phyloP scores from a whole-genome alignment of 1,284 basidiomycete genomes.

The Malassezia vespertilionis region DNA sequence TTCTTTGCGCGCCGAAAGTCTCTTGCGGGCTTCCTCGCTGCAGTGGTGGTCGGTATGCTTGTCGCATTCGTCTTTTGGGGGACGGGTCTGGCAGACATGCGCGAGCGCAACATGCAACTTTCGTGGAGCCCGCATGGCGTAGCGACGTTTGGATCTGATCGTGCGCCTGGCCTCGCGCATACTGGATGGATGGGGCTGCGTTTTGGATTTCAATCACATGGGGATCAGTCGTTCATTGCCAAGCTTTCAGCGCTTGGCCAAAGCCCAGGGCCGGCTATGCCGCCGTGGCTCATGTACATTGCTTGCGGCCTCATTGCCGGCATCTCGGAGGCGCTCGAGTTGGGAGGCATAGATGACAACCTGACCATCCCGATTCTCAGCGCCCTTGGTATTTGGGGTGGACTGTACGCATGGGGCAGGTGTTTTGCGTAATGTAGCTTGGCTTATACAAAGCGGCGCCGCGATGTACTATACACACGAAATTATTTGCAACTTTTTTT shows the following conservation, averaged over 20 bases:
- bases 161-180: conserved; percentile 16
- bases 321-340: conserved; percentile 54
- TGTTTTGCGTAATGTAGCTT: not conserved
- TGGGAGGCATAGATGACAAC: conserved; percentile 83
- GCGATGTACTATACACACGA: not conserved
- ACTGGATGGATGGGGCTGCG: conserved; percentile 30
- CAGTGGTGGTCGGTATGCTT: conserved; percentile 62
- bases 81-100: conserved; percentile 30
- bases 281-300: conserved; percentile 26
- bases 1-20: conserved; percentile 75
- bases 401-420: conserved; percentile 34
- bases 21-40: conserved; percentile 78
- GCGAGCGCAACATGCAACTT: conserved; percentile 29
- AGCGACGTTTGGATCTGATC: conserved; percentile 29
- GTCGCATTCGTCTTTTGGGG: conserved; percentile 71
- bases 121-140: conserved; percentile 23
- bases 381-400: conserved; percentile 63
- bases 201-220: conserved; percentile 21
- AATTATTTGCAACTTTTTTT: not conserved
- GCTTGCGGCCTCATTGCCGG: conserved; percentile 45
- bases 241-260: conserved; percentile 6
- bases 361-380: conserved; percentile 81
- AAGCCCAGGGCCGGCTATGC: conserved; percentile 24
- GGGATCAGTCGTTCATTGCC: conserved; percentile 18
- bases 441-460: not conserved